Base-by-base conservation (phyloP, 257 asterid species). In the Leptodermis oblonga region DNA sequence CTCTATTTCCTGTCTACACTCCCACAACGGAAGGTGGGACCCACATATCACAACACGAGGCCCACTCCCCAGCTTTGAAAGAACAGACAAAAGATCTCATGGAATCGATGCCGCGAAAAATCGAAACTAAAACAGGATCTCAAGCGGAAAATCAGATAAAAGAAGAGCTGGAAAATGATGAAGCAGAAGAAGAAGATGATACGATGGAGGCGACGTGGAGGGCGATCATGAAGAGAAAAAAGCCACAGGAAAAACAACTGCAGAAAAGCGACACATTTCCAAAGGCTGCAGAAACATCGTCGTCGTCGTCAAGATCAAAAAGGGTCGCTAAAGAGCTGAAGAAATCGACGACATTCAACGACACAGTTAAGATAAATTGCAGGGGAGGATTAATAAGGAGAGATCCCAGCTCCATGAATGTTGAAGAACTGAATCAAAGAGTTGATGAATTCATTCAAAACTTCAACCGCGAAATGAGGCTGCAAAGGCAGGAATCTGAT, bases 181-280 rank as follows among this genome's bases (percentile, higher is more conserved):
- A 70, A 30, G 39, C 6, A 0, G 79, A 12, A 0, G 70, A 76
- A 22, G 85, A 62, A 13, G 80, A 69, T 3, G 85, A 80, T 61
- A 77, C 87, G 7, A 77, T 89, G 78, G 96, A 83, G 70, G 87
- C 87, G 8, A 82, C 88, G 1, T 89, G 96, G 96, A 74, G 48
- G 62, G 83, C 84, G 5, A 89, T 89, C n/a, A 79, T 54, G 0
- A 85, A 71, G 43, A 83, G 63, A 55, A 23, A 33, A 25, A 72
- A 46, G 63, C 23, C 75, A 9, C 65, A 56, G 39, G 69, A 52
- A 25, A 68, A 81, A 43, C 73, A 71, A 30, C 74, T 85, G 3
- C 81, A 69, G 42, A 83, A 85, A 72, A 73, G 90, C 45, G 92
- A 89, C 25, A 83, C 90, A 1, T 85, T 84, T 37, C 67, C 79